A percentile compares a stretch with the other conserved stretches of the same genome.
These are phyloP conservation scores for Tylopilus vinaceipallidus DNA, from an alignment of 768 basidiomycete genomes.

Conservation along the genomic window DNA sequence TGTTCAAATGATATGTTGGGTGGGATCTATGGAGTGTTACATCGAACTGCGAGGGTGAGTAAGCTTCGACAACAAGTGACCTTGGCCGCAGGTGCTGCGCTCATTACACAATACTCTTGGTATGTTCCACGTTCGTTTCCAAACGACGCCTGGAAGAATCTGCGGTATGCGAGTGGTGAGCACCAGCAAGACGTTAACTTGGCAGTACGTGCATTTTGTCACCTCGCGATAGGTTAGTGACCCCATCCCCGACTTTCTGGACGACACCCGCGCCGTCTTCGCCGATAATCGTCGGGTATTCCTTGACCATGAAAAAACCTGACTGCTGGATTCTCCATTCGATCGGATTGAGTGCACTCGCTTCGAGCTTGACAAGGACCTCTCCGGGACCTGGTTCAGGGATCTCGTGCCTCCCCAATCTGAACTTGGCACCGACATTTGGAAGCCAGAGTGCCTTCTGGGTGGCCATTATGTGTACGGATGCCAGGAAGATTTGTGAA, in stretches of 20 bases:
- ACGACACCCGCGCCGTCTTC: conserved; percentile 39
- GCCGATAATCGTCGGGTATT: conserved; percentile 39
- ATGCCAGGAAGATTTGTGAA: no score
- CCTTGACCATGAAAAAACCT: conserved; percentile 21
- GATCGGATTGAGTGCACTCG: conserved; percentile 45
- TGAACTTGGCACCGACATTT: conserved; percentile 11
- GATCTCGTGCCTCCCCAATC: conserved; percentile 16
- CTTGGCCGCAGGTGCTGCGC: conserved; percentile 21
- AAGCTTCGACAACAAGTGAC: conserved; percentile 4
- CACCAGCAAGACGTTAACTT: no score
- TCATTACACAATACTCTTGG: conserved; percentile 24
- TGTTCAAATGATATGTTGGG: conserved; percentile 34
- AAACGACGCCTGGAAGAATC: conserved; percentile 7
- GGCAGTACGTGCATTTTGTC: conserved; percentile 41
- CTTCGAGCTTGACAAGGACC: conserved; percentile 40
- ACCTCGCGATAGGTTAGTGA: conserved; percentile 32
- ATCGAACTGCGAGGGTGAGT: no score
- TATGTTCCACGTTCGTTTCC: conserved; percentile 9
- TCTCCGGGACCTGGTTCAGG: conserved; percentile 40
- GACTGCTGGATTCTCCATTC: conserved; percentile 27
- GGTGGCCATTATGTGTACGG: neutral
- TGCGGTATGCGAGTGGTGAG: neutral
- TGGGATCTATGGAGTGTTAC: conserved; percentile 30
- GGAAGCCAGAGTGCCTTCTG: conserved; percentile 20
- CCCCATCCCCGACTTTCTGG: conserved; percentile 35